A percentile compares a stretch with the other conserved stretches of the same genome.
Evolutionary conservation across 2,329 filamentous ascomycete genomes (phyloP).

Genomic region (Diaporthe humulicola): DNA sequence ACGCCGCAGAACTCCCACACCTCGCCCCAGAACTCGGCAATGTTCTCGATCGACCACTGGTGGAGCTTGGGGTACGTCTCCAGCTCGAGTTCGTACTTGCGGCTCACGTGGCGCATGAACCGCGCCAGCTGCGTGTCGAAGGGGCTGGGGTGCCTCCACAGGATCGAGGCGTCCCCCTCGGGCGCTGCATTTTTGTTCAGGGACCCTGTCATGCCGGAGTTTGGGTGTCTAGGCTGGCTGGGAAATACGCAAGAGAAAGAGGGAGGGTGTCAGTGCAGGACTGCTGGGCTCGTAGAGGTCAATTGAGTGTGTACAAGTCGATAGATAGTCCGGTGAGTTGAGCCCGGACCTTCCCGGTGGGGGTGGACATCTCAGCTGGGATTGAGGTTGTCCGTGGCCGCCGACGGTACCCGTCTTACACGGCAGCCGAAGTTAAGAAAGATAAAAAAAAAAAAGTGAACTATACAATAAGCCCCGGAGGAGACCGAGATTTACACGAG

Average conservation of each 20-base stretch:
- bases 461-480: background rate
- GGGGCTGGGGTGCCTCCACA: slow-evolving; percentile 81
- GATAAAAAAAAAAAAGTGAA: background rate
- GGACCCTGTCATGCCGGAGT: slow-evolving; percentile 13
- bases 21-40: slow-evolving; percentile 85
- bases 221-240: too few species aligned
- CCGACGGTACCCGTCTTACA: slow-evolving; percentile 27
- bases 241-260: too few species aligned
- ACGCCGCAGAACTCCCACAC: slow-evolving; percentile 88
- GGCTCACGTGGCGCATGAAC: slow-evolving; percentile 78
- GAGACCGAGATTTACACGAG: background rate
- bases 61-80: slow-evolving; percentile 81
- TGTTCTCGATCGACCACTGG: slow-evolving; percentile 85
- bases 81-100: slow-evolving; percentile 74
- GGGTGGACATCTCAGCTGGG: background rate
- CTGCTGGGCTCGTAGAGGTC: background rate
- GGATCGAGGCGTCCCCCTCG: slow-evolving; percentile 42
- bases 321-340: slow-evolving; percentile 13
- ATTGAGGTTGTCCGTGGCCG: slow-evolving; percentile 25
- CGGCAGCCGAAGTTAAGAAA: background rate
- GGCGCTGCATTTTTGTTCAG: background rate
- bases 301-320: background rate
- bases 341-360: slow-evolving; percentile 25
- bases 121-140: slow-evolving; percentile 77
- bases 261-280: background rate